These are phyloP conservation scores for Nevesoporus exiguus DNA, from an alignment of 768 basidiomycete genomes.

Conservation along the genomic window DNA sequence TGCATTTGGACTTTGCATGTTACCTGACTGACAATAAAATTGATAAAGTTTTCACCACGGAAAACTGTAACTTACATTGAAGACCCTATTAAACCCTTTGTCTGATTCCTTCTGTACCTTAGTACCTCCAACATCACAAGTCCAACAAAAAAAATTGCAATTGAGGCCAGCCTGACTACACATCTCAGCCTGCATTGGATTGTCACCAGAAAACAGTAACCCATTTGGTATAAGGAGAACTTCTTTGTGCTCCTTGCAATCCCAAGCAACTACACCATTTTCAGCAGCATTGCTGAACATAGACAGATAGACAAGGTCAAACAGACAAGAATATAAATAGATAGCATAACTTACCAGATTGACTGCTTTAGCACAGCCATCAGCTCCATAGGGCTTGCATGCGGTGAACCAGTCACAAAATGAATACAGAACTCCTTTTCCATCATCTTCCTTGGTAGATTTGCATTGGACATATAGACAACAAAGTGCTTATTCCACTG, in stretches of 20 bases:
- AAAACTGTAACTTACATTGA: constrained; percentile 21
- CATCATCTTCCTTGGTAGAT: constrained; percentile 26
- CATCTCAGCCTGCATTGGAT: constrained; percentile 27
- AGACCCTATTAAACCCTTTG: constrained; percentile 35
- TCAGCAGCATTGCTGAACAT: not conserved
- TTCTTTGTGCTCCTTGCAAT: constrained; percentile 22
- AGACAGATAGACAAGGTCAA: too few relatives aligned
- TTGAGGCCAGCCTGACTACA: constrained; percentile 39
- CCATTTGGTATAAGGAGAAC: constrained; percentile 15
- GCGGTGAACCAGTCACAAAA: constrained; percentile 33
- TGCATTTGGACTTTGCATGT: not conserved
- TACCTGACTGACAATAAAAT: not conserved
- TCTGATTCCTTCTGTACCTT: constrained; percentile 32
- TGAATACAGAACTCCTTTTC: constrained; percentile 31
- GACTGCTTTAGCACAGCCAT: constrained; percentile 27
- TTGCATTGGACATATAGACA: constrained; percentile 32
- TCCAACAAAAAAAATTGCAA: constrained; percentile 40
- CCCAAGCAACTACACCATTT: constrained; percentile 26
- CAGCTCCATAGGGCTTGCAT: constrained; percentile 33
- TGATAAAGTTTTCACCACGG: not conserved
- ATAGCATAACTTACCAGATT: constrained; percentile 14
- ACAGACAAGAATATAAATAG: too few relatives aligned
- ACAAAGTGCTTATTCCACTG: constrained; percentile 37
- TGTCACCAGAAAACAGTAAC: constrained; percentile 35
- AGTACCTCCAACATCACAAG: constrained; percentile 37